phyloP scores from a whole-genome alignment of 495 filamentous ascomycete species.

The Filosporella fistucella region DNA sequence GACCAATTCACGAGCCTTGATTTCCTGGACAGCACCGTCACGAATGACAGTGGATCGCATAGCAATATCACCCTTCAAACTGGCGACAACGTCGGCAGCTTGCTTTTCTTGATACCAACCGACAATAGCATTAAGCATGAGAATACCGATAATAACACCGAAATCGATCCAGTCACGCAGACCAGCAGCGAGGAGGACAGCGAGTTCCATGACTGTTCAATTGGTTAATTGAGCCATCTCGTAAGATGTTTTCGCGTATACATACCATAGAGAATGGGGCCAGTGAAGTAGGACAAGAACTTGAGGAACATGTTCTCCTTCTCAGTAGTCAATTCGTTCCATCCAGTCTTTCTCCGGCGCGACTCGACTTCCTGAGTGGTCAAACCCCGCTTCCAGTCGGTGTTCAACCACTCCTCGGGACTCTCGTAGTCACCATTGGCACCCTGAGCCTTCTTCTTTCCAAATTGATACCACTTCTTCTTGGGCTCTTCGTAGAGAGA shows the following conservation, averaged over 20 bases:
- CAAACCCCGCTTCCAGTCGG: constrained; percentile 64
- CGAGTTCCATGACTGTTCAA: constrained; percentile 73
- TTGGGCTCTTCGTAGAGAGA: constrained; percentile 32
- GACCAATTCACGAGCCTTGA: constrained; percentile 75
- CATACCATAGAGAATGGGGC: constrained; percentile 81
- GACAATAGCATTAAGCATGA: constrained; percentile 74
- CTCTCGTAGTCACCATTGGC: constrained; percentile 40
- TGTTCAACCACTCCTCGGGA: constrained; percentile 69
- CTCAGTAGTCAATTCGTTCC: constrained; percentile 71
- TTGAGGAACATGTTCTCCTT: constrained; percentile 74
- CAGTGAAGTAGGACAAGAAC: constrained; percentile 75
- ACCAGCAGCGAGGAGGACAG: constrained; percentile 73
- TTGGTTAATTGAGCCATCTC: constrained; percentile 9
- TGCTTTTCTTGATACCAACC: constrained; percentile 89
- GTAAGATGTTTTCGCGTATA: constrained; percentile 8
- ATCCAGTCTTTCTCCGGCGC: constrained; percentile 63
- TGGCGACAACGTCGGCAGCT: constrained; percentile 77
- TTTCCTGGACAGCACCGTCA: constrained; percentile 65
- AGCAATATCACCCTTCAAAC: constrained; percentile 78
- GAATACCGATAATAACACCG: constrained; percentile 77
- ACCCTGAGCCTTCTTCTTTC: constrained; percentile 32
- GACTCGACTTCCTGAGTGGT: constrained; percentile 51
- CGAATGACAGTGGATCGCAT: constrained; percentile 71
- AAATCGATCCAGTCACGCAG: constrained; percentile 80
- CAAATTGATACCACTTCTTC: constrained; percentile 58